Percentiles rank a stretch among this genome's conserved stretches.
phyloP scores from a whole-genome alignment of 805 yeast species.

The Yamadazyma sp. region DNA sequence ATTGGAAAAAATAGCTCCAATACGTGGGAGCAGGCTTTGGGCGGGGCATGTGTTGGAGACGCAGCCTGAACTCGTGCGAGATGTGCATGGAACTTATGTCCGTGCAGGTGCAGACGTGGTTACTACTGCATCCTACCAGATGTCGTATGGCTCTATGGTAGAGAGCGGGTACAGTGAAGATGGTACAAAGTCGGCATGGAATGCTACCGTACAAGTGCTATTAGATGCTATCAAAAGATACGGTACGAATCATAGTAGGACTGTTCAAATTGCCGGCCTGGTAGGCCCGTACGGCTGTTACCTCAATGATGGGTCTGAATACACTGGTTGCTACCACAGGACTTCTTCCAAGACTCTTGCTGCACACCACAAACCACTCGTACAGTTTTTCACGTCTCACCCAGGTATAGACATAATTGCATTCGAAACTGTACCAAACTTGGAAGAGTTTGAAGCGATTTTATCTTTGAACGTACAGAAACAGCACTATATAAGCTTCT shows the following conservation, averaged over 20 bases:
- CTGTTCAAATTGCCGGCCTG: conserved; percentile 47
- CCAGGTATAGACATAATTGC: conserved; percentile 55
- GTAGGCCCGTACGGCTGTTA: conserved; percentile 80
- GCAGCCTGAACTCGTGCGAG: conserved; percentile 42
- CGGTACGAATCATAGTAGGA: conserved; percentile 8
- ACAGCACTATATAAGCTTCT: conserved; percentile 48
- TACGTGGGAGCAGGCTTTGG: conserved; percentile 48
- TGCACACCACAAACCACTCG: conserved; percentile 50
- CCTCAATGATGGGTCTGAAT: conserved; percentile 68
- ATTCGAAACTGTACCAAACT: conserved; percentile 71
- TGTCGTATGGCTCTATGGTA: conserved; percentile 43
- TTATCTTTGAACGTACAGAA: conserved; percentile 26
- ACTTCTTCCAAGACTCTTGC: conserved; percentile 37
- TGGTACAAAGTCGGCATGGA: conserved; percentile 22
- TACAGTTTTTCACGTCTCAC: conserved; percentile 36
- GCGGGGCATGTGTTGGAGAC: conserved; percentile 53
- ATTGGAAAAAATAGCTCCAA: conserved; percentile 46
- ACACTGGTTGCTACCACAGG: conserved; percentile 61
- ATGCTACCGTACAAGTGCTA: conserved; percentile 21
- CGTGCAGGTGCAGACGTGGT: conserved; percentile 54
- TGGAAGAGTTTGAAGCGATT: conserved; percentile 54
- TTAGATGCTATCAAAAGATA: conserved; percentile 9
- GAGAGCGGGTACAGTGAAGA: conserved; percentile 19
- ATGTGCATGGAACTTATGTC: conserved; percentile 52
- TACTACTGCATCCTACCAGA: conserved; percentile 62